Evolutionary conservation across 352 stramenopile species (phyloP).

Genomic region (Sclerospora graminicola): DNA sequence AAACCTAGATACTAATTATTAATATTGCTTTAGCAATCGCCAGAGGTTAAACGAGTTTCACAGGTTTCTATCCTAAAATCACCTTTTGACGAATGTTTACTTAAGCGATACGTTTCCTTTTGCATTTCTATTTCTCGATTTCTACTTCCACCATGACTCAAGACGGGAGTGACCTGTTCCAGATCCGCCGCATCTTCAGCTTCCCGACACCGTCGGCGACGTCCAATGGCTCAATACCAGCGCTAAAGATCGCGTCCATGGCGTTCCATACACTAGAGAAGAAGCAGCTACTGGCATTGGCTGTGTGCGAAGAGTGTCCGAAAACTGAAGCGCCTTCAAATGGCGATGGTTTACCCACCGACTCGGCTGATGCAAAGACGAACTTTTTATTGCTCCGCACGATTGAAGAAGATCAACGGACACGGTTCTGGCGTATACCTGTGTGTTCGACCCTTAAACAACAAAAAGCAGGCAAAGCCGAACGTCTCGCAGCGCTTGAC

Average conservation of each 20-base stretch:
- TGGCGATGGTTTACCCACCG: background rate
- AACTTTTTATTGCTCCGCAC: slow-evolving; percentile 64
- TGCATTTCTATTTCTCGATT: background rate
- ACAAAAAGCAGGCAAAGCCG: slow-evolving; percentile 29
- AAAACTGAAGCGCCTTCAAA: background rate
- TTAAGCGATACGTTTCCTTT: background rate
- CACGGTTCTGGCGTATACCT: slow-evolving; percentile 61
- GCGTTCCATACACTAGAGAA: slow-evolving; percentile 59
- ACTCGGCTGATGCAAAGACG: slow-evolving; percentile 17
- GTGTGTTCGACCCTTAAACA: slow-evolving; percentile 59
- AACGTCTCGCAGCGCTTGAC: slow-evolving; percentile 54
- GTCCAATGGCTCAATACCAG: slow-evolving; percentile 3
- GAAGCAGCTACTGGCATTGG: slow-evolving; percentile 65
- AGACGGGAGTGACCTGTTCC: slow-evolving; percentile 57
- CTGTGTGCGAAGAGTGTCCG: slow-evolving; percentile 23
- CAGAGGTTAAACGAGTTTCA: no score
- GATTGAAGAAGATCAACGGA: slow-evolving; percentile 61
- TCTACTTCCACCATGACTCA: slow-evolving; percentile 4
- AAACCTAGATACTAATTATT: no score
- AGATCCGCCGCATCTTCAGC: slow-evolving; percentile 61
- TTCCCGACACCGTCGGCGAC: slow-evolving; percentile 12
- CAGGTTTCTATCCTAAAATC: background rate
- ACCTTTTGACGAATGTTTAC: no score
- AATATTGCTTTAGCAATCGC: no score
- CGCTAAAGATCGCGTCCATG: slow-evolving; percentile 42